Evolutionary conservation across 352 stramenopile species (phyloP), one percentile per base, ranked within the genome.

Genomic region (Pythium dissotocum): DNA sequence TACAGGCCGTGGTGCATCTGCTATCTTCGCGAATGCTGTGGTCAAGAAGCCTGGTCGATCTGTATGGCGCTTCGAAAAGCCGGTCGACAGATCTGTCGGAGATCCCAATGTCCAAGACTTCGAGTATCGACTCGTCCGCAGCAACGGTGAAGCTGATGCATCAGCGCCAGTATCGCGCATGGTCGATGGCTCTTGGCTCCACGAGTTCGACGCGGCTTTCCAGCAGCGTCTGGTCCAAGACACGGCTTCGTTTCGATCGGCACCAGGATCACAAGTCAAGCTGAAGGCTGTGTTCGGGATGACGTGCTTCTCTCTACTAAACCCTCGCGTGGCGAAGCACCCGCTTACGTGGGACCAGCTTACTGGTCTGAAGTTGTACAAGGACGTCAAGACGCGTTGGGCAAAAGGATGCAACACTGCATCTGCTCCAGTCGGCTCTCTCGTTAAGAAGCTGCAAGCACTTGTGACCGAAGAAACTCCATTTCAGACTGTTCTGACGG

Each of bases 201-300:
- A 8, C 6, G 21, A 7, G 26, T 58, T 58, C 38, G 51, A 33
- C 28, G 10, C 21, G 5, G 6, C 6, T 6, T 10, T 58, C 5
- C 14, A 21, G 2, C 6, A 35, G 16, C 16, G 38, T 40, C 16
- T 38, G 13, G 26, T 24, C 13, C 51, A 26, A 7, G 51, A 58
- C 8, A 8, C 32, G 18, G 51, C 3, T 4, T 13, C 7, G 8
- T 21, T 58, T 6, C 14, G n/a, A 28, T 38, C 24, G 3, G 13
- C 9, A 9, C 2, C 26, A 18, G 14, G 33, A 5, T 32, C 21
- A n/a, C 21, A 33, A 5, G 28, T 58, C 18, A 58, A 58, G 53
- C 26, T 58, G 30, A 58, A 58, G 53, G 53, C 30, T 6, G 53
- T 36, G 28, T 58, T 58, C 10, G 53, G 53, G 10, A 24, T 42